These are phyloP conservation scores for Aureobasidium sp. DNA, from an alignment of 2,329 filamentous ascomycete genomes.

Conservation along the genomic window DNA sequence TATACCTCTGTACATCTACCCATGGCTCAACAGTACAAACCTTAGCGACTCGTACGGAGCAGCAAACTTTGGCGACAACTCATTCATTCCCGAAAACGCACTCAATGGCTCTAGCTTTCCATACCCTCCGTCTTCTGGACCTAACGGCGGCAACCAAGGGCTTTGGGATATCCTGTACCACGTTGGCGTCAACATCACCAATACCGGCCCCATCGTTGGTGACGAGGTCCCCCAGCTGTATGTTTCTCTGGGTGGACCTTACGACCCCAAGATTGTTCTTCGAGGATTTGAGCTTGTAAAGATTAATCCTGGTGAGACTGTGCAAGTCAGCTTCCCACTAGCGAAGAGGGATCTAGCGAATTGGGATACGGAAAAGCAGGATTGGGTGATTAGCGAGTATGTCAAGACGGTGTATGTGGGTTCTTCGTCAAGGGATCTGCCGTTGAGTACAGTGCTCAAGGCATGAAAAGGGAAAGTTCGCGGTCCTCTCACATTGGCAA, in stretches of 20 bases:
- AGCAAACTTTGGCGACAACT: conserved; percentile 48
- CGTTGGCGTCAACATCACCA: conserved; percentile 57
- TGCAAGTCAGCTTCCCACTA: conserved; percentile 56
- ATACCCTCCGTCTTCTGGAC: conserved; percentile 54
- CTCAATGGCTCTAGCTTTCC: conserved; percentile 48
- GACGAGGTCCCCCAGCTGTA: conserved; percentile 67
- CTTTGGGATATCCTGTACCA: conserved; percentile 62
- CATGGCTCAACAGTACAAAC: conserved; percentile 57
- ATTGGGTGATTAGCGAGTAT: conserved; percentile 50
- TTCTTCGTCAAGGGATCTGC: not conserved
- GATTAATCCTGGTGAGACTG: conserved; percentile 57
- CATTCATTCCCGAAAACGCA: conserved; percentile 52
- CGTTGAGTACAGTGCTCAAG: not conserved
- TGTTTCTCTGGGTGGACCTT: conserved; percentile 66
- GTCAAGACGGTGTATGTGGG: not conserved
- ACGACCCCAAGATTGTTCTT: conserved; percentile 55
- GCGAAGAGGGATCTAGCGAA: conserved; percentile 74
- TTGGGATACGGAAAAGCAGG: conserved; percentile 67
- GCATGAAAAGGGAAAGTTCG: too few relatives aligned
- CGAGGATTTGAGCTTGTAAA: conserved; percentile 70
- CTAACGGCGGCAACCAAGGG: conserved; percentile 48
- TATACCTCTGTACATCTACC: conserved; percentile 55
- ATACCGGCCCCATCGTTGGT: conserved; percentile 54
- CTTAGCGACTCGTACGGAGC: conserved; percentile 51
- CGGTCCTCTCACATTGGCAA: too few relatives aligned